phyloP scores from a whole-genome alignment of 1,284 basidiomycete genomes.

The Tremellales sp. region DNA sequence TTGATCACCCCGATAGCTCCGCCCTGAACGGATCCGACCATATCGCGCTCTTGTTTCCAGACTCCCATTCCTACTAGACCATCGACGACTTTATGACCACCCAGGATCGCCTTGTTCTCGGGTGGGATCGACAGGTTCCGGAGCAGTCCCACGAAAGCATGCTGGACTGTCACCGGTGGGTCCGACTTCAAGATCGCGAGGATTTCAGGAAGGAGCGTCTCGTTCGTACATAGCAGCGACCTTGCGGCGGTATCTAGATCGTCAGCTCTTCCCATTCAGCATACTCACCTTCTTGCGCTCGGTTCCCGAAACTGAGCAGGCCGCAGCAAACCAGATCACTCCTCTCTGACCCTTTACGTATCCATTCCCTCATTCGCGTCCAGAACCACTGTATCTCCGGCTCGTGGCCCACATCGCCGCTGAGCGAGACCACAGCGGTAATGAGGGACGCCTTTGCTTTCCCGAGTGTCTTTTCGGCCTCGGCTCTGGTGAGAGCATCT shows the following conservation, averaged over 20 bases:
- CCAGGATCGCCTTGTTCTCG: conserved; percentile 60
- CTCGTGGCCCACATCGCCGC: conserved; percentile 71
- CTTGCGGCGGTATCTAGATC: conserved; percentile 10
- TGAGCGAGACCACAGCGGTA: conserved; percentile 76
- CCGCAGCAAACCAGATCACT: conserved; percentile 51
- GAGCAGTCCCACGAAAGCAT: conserved; percentile 74
- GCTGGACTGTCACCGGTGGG: conserved; percentile 70
- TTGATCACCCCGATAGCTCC: conserved; percentile 83
- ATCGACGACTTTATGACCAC: conserved; percentile 62
- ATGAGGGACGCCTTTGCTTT: conserved; percentile 78
- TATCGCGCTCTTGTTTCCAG: conserved; percentile 67
- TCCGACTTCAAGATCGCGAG: conserved; percentile 57
- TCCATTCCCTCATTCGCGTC: conserved; percentile 69
- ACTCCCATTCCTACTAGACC: conserved; percentile 63
- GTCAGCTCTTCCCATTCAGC: not conserved
- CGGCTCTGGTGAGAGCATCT: not conserved
- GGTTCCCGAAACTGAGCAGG: conserved; percentile 50
- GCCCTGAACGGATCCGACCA: conserved; percentile 80
- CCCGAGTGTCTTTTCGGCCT: conserved; percentile 57
- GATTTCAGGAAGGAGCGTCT: conserved; percentile 13
- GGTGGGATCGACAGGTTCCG: conserved; percentile 75
- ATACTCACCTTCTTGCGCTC: conserved; percentile 61
- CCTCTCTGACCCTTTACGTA: conserved; percentile 50
- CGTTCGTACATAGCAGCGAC: conserved; percentile 1
- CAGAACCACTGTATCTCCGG: conserved; percentile 71